Conservation (phyloP, 108 stramenopile species). For the Conticribra weissflogii region DNA sequence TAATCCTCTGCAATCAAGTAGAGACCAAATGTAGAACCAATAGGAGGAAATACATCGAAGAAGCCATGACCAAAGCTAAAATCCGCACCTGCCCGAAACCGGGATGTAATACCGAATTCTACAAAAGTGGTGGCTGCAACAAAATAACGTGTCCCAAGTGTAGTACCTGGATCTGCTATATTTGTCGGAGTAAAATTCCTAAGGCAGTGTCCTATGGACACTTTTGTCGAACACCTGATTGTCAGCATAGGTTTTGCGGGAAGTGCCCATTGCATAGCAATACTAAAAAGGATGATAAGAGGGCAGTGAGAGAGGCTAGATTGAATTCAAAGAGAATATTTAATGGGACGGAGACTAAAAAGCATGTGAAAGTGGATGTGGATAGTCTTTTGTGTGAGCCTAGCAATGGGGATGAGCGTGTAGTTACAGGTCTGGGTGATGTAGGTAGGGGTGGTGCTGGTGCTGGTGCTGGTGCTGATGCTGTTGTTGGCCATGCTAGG, state of each 20-base stretch:
- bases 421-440: no score
- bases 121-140: constrained; percentile 81
- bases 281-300: constrained; percentile 62
- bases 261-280: constrained; percentile 79
- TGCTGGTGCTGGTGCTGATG: no score
- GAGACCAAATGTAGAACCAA: constrained; percentile 62
- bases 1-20: constrained; percentile 76
- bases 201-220: constrained; percentile 65
- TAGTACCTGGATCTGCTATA: constrained; percentile 73
- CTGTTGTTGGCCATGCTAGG: no score
- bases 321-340: constrained; percentile 63
- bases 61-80: constrained; percentile 83
- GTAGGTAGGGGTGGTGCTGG: no score
- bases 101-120: constrained; percentile 72
- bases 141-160: constrained; percentile 86
- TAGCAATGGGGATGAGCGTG: neutral
- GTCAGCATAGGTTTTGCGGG: constrained; percentile 69
- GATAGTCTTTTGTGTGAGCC: constrained; percentile 34
- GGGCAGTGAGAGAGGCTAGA: constrained; percentile 78
- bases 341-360: neutral
- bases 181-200: constrained; percentile 68
- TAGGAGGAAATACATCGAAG: constrained; percentile 81
- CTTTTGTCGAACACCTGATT: constrained; percentile 84
- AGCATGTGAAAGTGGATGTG: constrained; percentile 40
- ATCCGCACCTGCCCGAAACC: constrained; percentile 78